These are phyloP conservation scores for Termitomyces sp. DNA, from an alignment of 768 basidiomycete species.

Conservation along the genomic window DNA sequence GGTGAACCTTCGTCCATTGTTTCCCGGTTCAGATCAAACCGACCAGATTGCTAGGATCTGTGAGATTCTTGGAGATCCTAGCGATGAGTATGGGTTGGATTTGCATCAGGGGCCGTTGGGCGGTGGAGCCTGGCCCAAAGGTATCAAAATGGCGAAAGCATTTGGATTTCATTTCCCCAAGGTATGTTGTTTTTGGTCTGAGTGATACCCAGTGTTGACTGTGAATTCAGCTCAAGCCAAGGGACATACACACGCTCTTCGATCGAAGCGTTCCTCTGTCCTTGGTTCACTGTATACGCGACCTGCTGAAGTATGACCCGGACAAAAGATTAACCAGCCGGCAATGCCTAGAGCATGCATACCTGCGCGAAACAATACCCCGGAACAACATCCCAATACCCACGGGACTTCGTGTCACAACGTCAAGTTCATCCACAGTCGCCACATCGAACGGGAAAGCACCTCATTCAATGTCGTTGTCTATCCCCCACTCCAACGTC, in stretches of 20 bases:
- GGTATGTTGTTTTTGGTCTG: conserved; percentile 42
- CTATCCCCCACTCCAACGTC: conserved; percentile 28
- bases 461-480: conserved; percentile 27
- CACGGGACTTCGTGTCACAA: conserved; percentile 41
- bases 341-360: conserved; percentile 85
- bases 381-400: conserved; percentile 65
- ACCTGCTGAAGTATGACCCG: conserved; percentile 91
- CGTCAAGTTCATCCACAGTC: conserved; percentile 30
- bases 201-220: conserved; percentile 5
- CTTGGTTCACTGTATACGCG: conserved; percentile 87
- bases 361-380: conserved; percentile 76
- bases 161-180: conserved; percentile 89
- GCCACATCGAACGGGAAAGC: conserved; percentile 31
- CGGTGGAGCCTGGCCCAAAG: conserved; percentile 85
- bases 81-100: conserved; percentile 78
- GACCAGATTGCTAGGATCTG: conserved; percentile 92
- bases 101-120: conserved; percentile 64
- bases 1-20: conserved; percentile 90
- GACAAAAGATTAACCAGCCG: conserved; percentile 79
- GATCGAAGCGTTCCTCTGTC: conserved; percentile 73
- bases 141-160: conserved; percentile 81
- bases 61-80: conserved; percentile 91
- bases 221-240: conserved; percentile 52
- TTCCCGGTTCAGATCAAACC: conserved; percentile 89
- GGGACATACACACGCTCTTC: conserved; percentile 69